phyloP scores from a whole-genome alignment of 805 yeast genomes.

The Candida tallmaniae region DNA sequence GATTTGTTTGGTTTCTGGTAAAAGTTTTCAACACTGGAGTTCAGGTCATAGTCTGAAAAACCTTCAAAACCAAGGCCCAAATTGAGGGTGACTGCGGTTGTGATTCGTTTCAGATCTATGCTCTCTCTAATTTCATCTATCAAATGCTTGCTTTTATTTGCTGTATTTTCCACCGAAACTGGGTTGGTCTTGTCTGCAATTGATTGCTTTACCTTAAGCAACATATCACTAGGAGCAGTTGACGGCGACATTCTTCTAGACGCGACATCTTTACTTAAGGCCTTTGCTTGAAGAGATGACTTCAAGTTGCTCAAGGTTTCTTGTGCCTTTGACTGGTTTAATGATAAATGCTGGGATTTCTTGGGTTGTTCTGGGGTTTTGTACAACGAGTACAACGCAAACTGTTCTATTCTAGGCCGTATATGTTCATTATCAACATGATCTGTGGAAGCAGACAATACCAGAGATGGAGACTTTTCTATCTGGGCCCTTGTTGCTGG shows the following conservation, averaged over 20 bases:
- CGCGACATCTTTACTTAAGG: slow-evolving; percentile 7
- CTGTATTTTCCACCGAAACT: slow-evolving; percentile 4
- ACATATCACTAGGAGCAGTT: slow-evolving; percentile 21
- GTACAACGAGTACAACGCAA: slow-evolving; percentile 6
- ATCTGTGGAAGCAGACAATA: background rate
- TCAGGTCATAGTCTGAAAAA: slow-evolving; percentile 6
- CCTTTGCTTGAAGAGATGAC: slow-evolving; percentile 6
- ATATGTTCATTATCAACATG: background rate
- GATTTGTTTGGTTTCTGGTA: slow-evolving; percentile 5
- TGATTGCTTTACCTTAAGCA: slow-evolving; percentile 20
- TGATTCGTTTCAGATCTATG: slow-evolving; percentile 31
- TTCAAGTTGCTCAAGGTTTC: slow-evolving; percentile 12
- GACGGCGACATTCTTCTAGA: slow-evolving; percentile 8
- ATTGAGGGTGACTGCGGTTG: slow-evolving; percentile 10
- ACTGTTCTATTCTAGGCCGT: slow-evolving; percentile 7
- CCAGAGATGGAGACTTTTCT: background rate
- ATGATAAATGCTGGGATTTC: slow-evolving; percentile 8
- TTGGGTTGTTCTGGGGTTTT: slow-evolving; percentile 3
- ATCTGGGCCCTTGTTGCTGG: background rate
- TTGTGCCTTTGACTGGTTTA: slow-evolving; percentile 10
- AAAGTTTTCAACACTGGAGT: slow-evolving; percentile 5
- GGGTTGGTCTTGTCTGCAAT: slow-evolving; percentile 18
- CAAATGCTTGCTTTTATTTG: background rate
- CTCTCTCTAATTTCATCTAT: slow-evolving; percentile 32
- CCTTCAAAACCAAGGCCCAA: slow-evolving; percentile 6